phyloP scores from a whole-genome alignment of 306 rosid genomes.

The Biancaea sappan region DNA sequence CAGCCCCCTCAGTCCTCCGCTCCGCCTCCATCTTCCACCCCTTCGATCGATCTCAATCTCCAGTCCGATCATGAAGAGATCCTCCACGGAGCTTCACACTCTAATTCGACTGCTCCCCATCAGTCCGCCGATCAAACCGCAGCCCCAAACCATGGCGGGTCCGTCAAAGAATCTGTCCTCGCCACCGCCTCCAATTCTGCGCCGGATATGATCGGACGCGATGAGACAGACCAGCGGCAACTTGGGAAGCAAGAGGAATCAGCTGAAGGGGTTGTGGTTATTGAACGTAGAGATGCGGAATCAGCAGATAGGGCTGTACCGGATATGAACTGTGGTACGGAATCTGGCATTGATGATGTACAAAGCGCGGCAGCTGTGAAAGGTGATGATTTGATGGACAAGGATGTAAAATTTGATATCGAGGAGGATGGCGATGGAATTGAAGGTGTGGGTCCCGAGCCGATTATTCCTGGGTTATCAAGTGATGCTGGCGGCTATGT shows the following conservation, averaged over 20 bases:
- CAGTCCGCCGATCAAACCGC: slow-evolving; percentile 41
- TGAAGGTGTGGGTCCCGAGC: slow-evolving; percentile 53
- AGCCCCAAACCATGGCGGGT: slow-evolving; percentile 18
- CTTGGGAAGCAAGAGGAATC: slow-evolving; percentile 19
- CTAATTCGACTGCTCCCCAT: slow-evolving; percentile 36
- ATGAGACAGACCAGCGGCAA: slow-evolving; percentile 22
- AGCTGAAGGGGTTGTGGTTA: slow-evolving; percentile 21
- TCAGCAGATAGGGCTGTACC: slow-evolving; percentile 6
- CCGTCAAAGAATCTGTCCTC: slow-evolving; percentile 19
- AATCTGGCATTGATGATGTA: slow-evolving; percentile 24
- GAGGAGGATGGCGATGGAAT: slow-evolving; percentile 59
- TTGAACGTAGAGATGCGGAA: slow-evolving; percentile 12
- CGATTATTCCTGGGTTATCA: slow-evolving; percentile 77
- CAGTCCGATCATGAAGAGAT: slow-evolving; percentile 41
- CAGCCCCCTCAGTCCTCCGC: slow-evolving; percentile 39
- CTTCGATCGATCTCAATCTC: slow-evolving; percentile 74
- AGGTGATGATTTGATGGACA: slow-evolving; percentile 55
- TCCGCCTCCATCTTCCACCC: slow-evolving; percentile 37
- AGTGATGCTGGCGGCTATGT: slow-evolving; percentile 17
- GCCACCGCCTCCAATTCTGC: slow-evolving; percentile 26
- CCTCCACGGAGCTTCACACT: slow-evolving; percentile 40
- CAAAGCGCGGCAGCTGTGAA: background rate
- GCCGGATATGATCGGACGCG: slow-evolving; percentile 30
- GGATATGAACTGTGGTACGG: slow-evolving; percentile 39
- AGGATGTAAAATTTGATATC: slow-evolving; percentile 84